Evolutionary conservation across 2,329 filamentous ascomycete genomes (phyloP), one percentile per base, ranked within the genome.

Genomic region (Zymoseptoria crescenta): DNA sequence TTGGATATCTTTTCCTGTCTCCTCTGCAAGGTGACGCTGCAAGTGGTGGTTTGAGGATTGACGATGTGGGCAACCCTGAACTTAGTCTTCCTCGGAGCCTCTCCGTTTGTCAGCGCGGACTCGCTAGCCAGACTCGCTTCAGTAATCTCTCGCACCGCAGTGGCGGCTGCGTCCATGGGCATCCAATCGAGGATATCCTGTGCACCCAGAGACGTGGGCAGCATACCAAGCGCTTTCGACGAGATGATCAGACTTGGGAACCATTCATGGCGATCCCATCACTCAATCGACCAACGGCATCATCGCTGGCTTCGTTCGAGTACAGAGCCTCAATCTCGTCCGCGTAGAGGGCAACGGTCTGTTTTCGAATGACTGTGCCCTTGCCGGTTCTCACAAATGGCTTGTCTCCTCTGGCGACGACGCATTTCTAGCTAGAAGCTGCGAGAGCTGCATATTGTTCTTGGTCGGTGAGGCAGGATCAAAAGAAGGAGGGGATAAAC

Each of bases 251-350:
- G 67, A 64, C 68, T 74, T 2, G 75, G 72, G 4, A 78, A 67
- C 70, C 74, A 77, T 64, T 78, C 76, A 3, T 68, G 60, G 5
- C 64, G 66, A 51, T 74, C 76, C 76, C 75, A 78, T 2, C 30
- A 9, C 53, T 21, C 1, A 64, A 54, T 10, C 48, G 13, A 2
- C 57, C 59, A 8, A 64, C 49, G 16, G 59, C 60, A 30, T 64
- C 59, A 21, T 64, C 61, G 27, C 56, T 58, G n/a, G 28, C 50
- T 49, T 62, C 65, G 24, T 67, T 65, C 3, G 60, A 63, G 63
- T 81, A 82, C 4, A 81, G 69, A 0, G 71, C 69, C 4, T 81
- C 75, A 49, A 82, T 81, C 58, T 81, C 79, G 1, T 74, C 63
- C 1, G 67, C 66, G 54, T 80, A 82, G 1, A 76, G 67, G 1